Evolutionary conservation across 805 yeast genomes (phyloP), one percentile per base, ranked within the genome.

Genomic region (Monosporozyma siamensis): DNA sequence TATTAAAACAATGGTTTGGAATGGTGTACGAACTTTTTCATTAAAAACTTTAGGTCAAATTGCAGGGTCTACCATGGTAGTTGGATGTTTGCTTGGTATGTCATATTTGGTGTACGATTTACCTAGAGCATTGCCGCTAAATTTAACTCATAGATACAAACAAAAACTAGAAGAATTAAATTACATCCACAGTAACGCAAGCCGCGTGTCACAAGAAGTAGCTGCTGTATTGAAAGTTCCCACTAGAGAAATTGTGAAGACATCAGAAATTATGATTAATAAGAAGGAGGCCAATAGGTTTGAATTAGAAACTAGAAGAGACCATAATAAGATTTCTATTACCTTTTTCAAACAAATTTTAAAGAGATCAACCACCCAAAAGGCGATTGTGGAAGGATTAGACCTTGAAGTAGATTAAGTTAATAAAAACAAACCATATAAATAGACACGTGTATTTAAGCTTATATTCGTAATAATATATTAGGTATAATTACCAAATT

Each of bases 71-170:
- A 38, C 77, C 0, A 45, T 72, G 1, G 49, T 78, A 2, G 69
- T 77, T 7, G 71, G 73, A 1, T 65, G 75, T 4, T 71, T 77
- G 1, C 67, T 77, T 11, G 70, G 82, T 0, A 64, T 74, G 0
- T 75, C 77, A 32, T 87, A 84, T 53, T 58, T 88, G 44, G 66
- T 87, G 15, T 69, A 71, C 45, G 97, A 92, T 60, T 77, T 94
- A 11, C 97, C 97, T 2, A 76, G 82, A 52, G 95, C 97, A 0
- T 77, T 86, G 52, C 94, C 95, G 15, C 70, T 87, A 50, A 88
- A 88, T 44, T 72, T 87, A 45, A 87, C 92, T 0, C 69, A 72
- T 38, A 86, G 83, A 61, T 74, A 90, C 50, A 75, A 74, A 48
- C 56, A 56, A 6, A 82, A 81, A 53, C 67, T 92, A 26, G 69